These are phyloP conservation scores for Artomyces pyxidatus DNA, from an alignment of 768 basidiomycete species.

Conservation along the genomic window DNA sequence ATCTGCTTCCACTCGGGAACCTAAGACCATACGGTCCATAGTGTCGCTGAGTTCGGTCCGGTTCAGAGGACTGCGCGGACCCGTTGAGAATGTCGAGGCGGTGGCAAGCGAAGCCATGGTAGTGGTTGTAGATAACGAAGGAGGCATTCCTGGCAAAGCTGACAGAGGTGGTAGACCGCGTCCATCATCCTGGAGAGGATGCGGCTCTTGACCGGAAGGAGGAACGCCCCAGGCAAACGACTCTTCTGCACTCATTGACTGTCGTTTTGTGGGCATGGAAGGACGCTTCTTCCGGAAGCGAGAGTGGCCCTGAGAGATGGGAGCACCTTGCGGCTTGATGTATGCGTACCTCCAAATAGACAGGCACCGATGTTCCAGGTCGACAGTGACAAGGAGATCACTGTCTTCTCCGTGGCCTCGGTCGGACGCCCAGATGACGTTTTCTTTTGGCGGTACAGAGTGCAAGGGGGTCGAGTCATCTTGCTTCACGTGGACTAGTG, in stretches of 20 bases:
- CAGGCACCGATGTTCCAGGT: constrained; percentile 42
- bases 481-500: constrained; percentile 23
- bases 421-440: constrained; percentile 52
- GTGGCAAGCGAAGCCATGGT: constrained; percentile 38
- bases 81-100: constrained; percentile 1
- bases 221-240: constrained; percentile 9
- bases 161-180: constrained; percentile 29
- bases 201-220: constrained; percentile 19
- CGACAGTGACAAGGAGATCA: constrained; percentile 51
- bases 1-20: constrained; percentile 40
- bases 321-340: constrained; percentile 49
- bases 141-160: constrained; percentile 44
- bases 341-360: constrained; percentile 71
- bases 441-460: constrained; percentile 55
- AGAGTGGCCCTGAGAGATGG: constrained; percentile 29
- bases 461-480: constrained; percentile 45
- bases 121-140: constrained; percentile 42
- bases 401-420: constrained; percentile 32
- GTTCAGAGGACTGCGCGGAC: constrained; percentile 27
- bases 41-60: constrained; percentile 51
- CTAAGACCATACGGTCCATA: constrained; percentile 62
- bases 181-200: constrained; percentile 21
- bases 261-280: constrained; percentile 17
- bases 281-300: constrained; percentile 32
- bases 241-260: constrained; percentile 15